phyloP scores from a whole-genome alignment of 2,329 filamentous ascomycete species.

The Phialophora expanda region DNA sequence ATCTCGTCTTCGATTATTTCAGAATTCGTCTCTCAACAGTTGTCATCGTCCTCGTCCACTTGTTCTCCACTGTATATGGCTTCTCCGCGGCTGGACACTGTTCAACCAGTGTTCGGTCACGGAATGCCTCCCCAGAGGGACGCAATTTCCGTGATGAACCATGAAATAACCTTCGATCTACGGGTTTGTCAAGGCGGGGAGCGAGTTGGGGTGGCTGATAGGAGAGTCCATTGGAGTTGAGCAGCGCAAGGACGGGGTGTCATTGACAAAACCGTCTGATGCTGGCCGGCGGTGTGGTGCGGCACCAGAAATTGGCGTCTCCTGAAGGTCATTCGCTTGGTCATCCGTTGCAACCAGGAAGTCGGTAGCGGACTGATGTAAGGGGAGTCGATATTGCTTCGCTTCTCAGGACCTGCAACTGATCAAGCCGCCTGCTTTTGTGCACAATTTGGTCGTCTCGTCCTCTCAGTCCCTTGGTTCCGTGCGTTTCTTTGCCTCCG shows the following conservation, averaged over 20 bases:
- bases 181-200: background rate
- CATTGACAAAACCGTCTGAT: background rate
- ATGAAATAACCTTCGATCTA: background rate
- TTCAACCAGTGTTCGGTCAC: background rate
- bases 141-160: background rate
- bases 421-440: background rate
- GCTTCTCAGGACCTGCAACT: background rate
- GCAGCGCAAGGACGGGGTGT: background rate
- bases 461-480: constrained; percentile 21
- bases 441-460: background rate
- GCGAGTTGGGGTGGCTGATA: background rate
- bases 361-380: background rate
- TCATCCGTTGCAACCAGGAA: background rate
- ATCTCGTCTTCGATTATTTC: background rate
- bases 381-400: background rate
- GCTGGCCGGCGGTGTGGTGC: background rate
- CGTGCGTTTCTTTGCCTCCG: constrained; percentile 56
- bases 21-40: background rate
- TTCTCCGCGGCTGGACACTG: background rate
- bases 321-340: background rate
- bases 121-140: background rate
- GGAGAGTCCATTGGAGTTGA: background rate
- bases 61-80: background rate
- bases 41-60: background rate
- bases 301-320: background rate